phyloP scores from a whole-genome alignment of 108 stramenopile species.

The Poteriospumella lacustris region DNA sequence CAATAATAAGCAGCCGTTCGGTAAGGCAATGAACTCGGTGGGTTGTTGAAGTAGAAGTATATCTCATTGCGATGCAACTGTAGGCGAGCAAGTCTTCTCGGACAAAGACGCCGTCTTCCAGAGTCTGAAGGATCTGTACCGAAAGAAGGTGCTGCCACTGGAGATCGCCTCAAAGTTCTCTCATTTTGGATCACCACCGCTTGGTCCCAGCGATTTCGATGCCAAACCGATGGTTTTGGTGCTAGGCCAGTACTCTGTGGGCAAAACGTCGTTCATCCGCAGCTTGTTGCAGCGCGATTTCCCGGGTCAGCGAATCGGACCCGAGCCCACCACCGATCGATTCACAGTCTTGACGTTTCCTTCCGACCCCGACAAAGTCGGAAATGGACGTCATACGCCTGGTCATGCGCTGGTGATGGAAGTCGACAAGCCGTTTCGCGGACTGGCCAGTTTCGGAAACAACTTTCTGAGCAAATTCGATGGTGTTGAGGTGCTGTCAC shows the following conservation, averaged over 20 bases:
- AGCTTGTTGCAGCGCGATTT: conserved; percentile 39
- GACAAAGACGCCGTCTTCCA: conserved; percentile 50
- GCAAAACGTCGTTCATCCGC: conserved; percentile 56
- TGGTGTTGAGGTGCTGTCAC: conserved; percentile 72
- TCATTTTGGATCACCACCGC: conserved; percentile 48
- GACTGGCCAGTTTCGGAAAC: conserved; percentile 85
- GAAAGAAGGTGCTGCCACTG: conserved; percentile 49
- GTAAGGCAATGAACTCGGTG: too few relatives aligned
- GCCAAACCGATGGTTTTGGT: conserved; percentile 64
- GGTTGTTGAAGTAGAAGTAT: too few relatives aligned
- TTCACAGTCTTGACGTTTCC: conserved; percentile 92
- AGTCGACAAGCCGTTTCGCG: conserved; percentile 88
- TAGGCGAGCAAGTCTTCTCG: too few relatives aligned
- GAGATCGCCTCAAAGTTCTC: conserved; percentile 39
- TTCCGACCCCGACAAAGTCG: too few relatives aligned
- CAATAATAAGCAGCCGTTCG: too few relatives aligned
- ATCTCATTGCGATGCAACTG: too few relatives aligned
- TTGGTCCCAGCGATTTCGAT: conserved; percentile 61
- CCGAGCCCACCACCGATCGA: conserved; percentile 55
- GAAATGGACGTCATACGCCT: conserved; percentile 80
- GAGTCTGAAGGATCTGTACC: conserved; percentile 47
- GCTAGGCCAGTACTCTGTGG: conserved; percentile 64
- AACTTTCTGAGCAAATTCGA: conserved; percentile 90
- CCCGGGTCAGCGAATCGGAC: conserved; percentile 81
- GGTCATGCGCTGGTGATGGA: conserved; percentile 95